Evolutionary conservation across 495 filamentous ascomycete genomes (phyloP).

Genomic region (Pseudoneurospora amorphoporcata): DNA sequence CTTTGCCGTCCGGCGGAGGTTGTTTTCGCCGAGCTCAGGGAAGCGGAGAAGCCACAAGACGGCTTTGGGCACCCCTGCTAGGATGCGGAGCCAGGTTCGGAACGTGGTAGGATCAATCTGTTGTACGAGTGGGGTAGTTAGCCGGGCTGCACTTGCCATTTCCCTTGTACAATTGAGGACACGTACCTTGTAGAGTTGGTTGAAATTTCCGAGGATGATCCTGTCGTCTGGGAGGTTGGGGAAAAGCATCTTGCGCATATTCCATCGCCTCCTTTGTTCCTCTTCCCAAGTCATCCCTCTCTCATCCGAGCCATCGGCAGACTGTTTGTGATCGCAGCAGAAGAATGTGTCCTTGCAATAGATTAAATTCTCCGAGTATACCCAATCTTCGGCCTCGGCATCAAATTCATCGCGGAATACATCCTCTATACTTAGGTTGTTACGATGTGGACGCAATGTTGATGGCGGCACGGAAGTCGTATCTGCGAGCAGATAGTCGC

Average conservation of each 20-base stretch:
- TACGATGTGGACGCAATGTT: slow-evolving; percentile 68
- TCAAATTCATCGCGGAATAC: slow-evolving; percentile 59
- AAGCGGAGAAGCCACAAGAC: slow-evolving; percentile 95
- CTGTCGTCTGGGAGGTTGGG: slow-evolving; percentile 71
- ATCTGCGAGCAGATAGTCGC: slow-evolving; percentile 93
- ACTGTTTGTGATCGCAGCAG: slow-evolving; percentile 95
- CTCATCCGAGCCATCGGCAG: slow-evolving; percentile 66
- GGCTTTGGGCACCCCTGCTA: slow-evolving; percentile 76
- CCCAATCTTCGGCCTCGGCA: slow-evolving; percentile 60
- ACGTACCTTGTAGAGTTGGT: slow-evolving; percentile 95
- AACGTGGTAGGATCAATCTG: slow-evolving; percentile 98
- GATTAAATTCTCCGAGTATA: slow-evolving; percentile 95
- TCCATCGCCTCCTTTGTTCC: slow-evolving; percentile 76
- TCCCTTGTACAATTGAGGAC: not conserved
- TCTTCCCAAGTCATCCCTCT: slow-evolving; percentile 65
- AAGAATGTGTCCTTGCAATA: slow-evolving; percentile 96
- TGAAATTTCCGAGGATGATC: slow-evolving; percentile 96
- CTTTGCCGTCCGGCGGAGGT: slow-evolving; percentile 68
- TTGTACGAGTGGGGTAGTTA: not conserved
- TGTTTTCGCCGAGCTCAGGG: slow-evolving; percentile 82
- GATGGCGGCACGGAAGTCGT: slow-evolving; percentile 72
- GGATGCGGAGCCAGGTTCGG: slow-evolving; percentile 90
- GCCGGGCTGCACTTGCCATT: not conserved
- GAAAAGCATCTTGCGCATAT: slow-evolving; percentile 92
- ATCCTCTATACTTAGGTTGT: slow-evolving; percentile 64